phyloP scores from a whole-genome alignment of 2,329 filamentous ascomycete species.

The Dactylella cylindrospora region DNA sequence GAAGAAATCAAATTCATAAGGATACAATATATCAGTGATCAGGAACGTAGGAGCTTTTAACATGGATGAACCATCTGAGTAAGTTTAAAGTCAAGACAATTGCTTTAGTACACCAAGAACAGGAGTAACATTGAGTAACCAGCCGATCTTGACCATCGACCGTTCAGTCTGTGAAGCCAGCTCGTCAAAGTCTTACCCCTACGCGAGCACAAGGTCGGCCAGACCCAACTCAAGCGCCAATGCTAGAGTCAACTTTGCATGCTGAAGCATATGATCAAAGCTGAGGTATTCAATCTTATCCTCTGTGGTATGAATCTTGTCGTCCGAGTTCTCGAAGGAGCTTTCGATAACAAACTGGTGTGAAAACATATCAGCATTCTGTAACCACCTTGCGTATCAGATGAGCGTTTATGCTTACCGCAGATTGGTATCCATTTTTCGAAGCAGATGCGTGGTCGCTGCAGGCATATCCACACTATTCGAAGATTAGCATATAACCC shows the following conservation, averaged over 20 bases:
- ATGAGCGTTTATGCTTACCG: conserved; percentile 17
- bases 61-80: too few relatives aligned
- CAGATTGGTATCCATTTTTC: conserved; percentile 68
- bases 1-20: too few relatives aligned
- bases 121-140: too few relatives aligned
- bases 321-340: conserved; percentile 66
- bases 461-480: conserved; percentile 65
- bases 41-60: too few relatives aligned
- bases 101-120: too few relatives aligned
- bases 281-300: conserved; percentile 71
- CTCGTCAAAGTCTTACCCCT: too few relatives aligned
- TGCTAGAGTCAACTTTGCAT: conserved; percentile 79
- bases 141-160: too few relatives aligned
- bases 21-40: too few relatives aligned
- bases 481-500: background rate
- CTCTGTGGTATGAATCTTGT: conserved; percentile 70
- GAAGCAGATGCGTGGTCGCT: conserved; percentile 70
- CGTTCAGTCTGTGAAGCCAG: too few relatives aligned
- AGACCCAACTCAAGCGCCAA: conserved; percentile 83
- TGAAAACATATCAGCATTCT: too few relatives aligned
- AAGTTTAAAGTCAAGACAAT: too few relatives aligned
- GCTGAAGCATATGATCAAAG: conserved; percentile 90
- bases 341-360: conserved; percentile 71
- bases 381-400: background rate
- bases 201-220: conserved; percentile 70